These are phyloP conservation scores for Tylopilus vinaceipallidus DNA, from an alignment of 768 basidiomycete genomes.

Conservation along the genomic window DNA sequence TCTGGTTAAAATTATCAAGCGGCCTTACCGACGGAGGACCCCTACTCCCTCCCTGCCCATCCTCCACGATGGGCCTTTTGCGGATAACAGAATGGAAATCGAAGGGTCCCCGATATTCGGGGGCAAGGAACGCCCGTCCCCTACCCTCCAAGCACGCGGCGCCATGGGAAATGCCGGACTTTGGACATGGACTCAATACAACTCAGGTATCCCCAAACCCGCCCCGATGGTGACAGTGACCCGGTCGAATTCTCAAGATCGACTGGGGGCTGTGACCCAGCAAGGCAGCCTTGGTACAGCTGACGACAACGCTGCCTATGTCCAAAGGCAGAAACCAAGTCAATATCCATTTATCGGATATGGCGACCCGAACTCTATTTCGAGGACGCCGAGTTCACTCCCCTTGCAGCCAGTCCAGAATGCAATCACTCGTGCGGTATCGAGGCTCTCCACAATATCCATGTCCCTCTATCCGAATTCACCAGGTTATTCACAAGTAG, in stretches of 20 bases:
- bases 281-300: conserved; percentile 6
- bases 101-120: conserved; percentile 76
- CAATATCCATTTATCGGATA: conserved; percentile 27
- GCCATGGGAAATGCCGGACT: conserved; percentile 42
- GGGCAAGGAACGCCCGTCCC: conserved; percentile 63
- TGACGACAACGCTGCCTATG: conserved; percentile 12
- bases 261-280: conserved; percentile 1
- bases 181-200: conserved; percentile 60
- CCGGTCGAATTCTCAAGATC: conserved; percentile 23
- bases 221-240: conserved; percentile 23
- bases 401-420: conserved; percentile 42
- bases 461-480: conserved; percentile 48
- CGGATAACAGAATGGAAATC: conserved; percentile 42
- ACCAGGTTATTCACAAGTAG: conserved; percentile 31
- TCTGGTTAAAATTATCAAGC: conserved; percentile 44
- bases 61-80: conserved; percentile 52
- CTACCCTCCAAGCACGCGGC: conserved; percentile 22
- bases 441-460: conserved; percentile 41
- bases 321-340: conserved; percentile 9
- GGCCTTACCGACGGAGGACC: conserved; percentile 50
- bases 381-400: conserved; percentile 25
- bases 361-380: conserved; percentile 20
- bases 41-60: conserved; percentile 78
- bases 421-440: conserved; percentile 40
- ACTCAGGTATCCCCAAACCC: conserved; percentile 35